phyloP scores from a whole-genome alignment of 2,329 filamentous ascomycete genomes.

The Magnaporthiopsis poae region DNA sequence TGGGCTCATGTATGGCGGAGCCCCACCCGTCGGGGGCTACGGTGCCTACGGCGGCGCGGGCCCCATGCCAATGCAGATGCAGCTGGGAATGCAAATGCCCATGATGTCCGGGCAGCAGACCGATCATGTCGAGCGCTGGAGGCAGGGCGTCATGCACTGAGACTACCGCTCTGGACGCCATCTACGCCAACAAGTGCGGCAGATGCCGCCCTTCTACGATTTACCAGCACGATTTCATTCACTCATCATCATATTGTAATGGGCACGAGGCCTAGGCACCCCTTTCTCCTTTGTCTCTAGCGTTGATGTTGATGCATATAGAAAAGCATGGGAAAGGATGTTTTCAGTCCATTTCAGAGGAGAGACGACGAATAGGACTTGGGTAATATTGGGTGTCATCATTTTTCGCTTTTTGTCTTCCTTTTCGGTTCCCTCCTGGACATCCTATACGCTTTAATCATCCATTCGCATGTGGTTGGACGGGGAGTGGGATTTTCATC shows the following conservation, averaged over 20 bases:
- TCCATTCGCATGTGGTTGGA: neutral
- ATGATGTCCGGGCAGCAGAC: slow-evolving; percentile 17
- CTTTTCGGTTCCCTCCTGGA: neutral
- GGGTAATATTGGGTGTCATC: neutral
- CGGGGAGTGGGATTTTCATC: too few species aligned
- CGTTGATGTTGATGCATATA: neutral
- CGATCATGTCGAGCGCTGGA: slow-evolving; percentile 26
- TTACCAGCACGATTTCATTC: neutral
- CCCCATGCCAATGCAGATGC: slow-evolving; percentile 11
- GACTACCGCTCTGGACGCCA: neutral
- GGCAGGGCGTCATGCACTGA: slow-evolving; percentile 21
- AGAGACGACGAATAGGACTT: neutral
- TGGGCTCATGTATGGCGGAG: neutral
- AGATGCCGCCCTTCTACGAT: neutral
- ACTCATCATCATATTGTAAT: neutral
- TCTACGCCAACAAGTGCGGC: neutral
- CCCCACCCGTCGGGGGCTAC: neutral
- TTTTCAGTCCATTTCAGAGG: neutral
- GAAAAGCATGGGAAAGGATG: neutral
- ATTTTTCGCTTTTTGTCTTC: neutral
- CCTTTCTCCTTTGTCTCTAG: neutral
- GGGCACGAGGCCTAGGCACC: neutral
- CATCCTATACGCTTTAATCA: neutral
- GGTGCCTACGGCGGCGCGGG: neutral
- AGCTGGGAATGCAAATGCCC: slow-evolving; percentile 10